Percentiles rank a stretch among this genome's conserved stretches.
These are phyloP conservation scores for Suillus americanus DNA, from an alignment of 768 basidiomycete genomes.

Conservation along the genomic window DNA sequence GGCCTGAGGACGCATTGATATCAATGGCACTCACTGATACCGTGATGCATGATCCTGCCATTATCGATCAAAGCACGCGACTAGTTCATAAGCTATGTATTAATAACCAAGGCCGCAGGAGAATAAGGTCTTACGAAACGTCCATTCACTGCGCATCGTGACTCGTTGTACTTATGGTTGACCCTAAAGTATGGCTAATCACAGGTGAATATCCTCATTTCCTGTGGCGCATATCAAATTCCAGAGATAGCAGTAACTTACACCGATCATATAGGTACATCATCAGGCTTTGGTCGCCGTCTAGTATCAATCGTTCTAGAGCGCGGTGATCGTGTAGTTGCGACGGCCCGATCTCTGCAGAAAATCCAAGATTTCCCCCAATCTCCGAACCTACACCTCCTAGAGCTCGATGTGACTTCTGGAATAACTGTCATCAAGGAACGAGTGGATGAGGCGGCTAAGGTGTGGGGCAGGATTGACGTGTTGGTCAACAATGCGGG, in stretches of 20 bases:
- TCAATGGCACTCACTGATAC: too few species aligned
- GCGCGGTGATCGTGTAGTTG: constrained; percentile 64
- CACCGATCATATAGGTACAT: constrained; percentile 40
- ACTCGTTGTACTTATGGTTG: background rate
- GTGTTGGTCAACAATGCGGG: constrained; percentile 70
- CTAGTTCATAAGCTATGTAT: background rate
- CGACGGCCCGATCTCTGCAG: constrained; percentile 47
- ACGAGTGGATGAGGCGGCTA: constrained; percentile 42
- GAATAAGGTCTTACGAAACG: background rate
- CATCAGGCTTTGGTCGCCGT: constrained; percentile 59
- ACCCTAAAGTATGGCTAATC: constrained; percentile 21
- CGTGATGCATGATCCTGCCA: background rate
- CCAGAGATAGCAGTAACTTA: background rate
- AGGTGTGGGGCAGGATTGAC: constrained; percentile 54
- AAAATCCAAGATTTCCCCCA: constrained; percentile 37
- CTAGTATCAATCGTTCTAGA: constrained; percentile 46
- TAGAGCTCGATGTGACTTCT: constrained; percentile 53
- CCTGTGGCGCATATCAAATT: background rate
- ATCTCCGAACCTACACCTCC: constrained; percentile 37
- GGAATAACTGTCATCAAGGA: constrained; percentile 41
- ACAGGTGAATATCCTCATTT: constrained; percentile 14
- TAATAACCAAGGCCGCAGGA: background rate
- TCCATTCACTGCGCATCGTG: background rate
- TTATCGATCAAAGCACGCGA: background rate
- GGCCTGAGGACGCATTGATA: too few species aligned